These are phyloP conservation scores for Hyaloperonospora arabidopsidis DNA, from an alignment of 352 stramenopile species.

Conservation along the genomic window DNA sequence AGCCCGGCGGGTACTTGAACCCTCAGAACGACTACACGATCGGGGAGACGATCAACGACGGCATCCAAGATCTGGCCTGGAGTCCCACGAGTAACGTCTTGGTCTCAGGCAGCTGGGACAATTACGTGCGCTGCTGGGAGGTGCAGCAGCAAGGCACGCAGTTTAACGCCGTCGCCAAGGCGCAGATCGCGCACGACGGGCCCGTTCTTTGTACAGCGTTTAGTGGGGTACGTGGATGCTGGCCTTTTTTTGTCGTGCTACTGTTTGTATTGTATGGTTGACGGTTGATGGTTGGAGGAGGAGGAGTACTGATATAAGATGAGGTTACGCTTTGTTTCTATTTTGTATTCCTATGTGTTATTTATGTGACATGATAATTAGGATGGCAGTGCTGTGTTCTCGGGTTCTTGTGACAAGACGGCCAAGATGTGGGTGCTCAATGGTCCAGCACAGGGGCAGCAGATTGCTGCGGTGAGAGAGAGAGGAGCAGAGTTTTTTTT, in stretches of 20 bases:
- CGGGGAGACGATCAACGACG: constrained; percentile 50
- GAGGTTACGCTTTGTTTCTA: not conserved
- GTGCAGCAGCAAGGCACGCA: constrained; percentile 62
- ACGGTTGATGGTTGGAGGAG: too few species aligned
- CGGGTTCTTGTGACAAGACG: constrained; percentile 89
- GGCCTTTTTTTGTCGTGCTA: not conserved
- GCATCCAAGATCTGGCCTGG: constrained; percentile 73
- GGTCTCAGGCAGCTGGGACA: constrained; percentile 76
- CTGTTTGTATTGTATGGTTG: too few species aligned
- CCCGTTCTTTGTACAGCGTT: constrained; percentile 90
- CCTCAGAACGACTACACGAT: constrained; percentile 77
- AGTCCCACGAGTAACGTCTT: constrained; percentile 68
- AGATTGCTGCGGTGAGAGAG: constrained; percentile 61
- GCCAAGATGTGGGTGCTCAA: constrained; percentile 93
- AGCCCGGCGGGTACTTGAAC: constrained; percentile 50
- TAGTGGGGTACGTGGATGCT: constrained; percentile 43
- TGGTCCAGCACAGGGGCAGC: constrained; percentile 58
- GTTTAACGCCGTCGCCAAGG: constrained; percentile 72
- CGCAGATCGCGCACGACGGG: constrained; percentile 82
- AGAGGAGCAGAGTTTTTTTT: not conserved
- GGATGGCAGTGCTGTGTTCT: constrained; percentile 92
- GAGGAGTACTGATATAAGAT: too few species aligned
- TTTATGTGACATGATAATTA: constrained; percentile 12
- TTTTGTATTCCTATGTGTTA: not conserved
- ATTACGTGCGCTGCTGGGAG: constrained; percentile 78